Evolutionary conservation across 495 filamentous ascomycete genomes (phyloP), one percentile per base, ranked within the genome.

Genomic region (Corynascus novoguineensis): DNA sequence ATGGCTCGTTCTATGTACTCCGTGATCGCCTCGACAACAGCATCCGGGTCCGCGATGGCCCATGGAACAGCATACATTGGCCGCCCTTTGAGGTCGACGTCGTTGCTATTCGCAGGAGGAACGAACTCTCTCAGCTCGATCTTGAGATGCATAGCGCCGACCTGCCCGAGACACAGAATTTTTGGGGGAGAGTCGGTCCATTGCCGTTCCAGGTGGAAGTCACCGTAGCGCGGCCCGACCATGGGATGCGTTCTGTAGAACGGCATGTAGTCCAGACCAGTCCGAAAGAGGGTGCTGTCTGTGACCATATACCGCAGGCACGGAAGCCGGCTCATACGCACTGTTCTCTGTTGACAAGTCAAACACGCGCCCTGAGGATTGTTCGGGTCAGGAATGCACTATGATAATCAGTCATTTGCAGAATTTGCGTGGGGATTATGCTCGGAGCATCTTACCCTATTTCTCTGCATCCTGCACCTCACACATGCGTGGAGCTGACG

Each of bases 261-360:
- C 9, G 65, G 19, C 62, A 71, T 67, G 58, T 69, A 67, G 17
- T 66, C 58, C 28, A 72, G 49, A 21, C 63, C 59, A 14, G 71
- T 74, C 5, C 71, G 62, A 51, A 68, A 71, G 12, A 74, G 60
- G 5, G 58, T 69, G 58, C 68, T 70, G 25, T 74, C 71, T 11
- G 70, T 71, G 21, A 74, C 58, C 64, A 71, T 72, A 59, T 74
- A 74, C 15, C 71, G 63, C 5, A 74, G 67, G 59, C 71, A 74
- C 1, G 70, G 71, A 44, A 74, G 61, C 8, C 66, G 57, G 47
- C 63, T 70, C 64, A 74, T 70, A 3, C 64, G 58, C 14, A 64
- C 57, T 2, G 59, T 61, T 52, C 61, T 66, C 44, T 57, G 57
- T 54, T 70, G 67, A 59, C 71, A 73, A 17, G 69, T 67, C 49